Evolutionary conservation across 2,329 filamentous ascomycete genomes (phyloP).

Genomic region (Colletotrichum sp.): DNA sequence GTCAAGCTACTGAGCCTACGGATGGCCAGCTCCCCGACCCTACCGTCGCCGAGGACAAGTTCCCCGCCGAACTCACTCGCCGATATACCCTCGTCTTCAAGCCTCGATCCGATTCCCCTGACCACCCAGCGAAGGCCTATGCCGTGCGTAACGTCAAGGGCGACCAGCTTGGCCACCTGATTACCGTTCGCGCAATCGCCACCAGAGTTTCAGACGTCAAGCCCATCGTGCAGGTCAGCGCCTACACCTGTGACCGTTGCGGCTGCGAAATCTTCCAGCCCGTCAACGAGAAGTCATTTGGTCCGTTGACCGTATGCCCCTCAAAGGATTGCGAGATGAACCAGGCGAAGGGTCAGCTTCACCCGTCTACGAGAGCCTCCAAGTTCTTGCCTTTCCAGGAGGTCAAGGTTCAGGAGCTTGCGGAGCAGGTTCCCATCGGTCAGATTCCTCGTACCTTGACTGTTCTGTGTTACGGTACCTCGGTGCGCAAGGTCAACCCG

Average conservation of each 20-base stretch:
- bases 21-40: conserved; percentile 62
- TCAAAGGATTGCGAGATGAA: conserved; percentile 90
- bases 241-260: conserved; percentile 96
- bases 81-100: conserved; percentile 97
- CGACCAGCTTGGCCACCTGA: conserved; percentile 90
- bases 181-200: conserved; percentile 92
- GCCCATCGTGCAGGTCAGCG: conserved; percentile 95
- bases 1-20: conserved; percentile 49
- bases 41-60: conserved; percentile 73
- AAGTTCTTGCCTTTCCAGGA: conserved; percentile 99
- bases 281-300: conserved; percentile 87
- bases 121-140: conserved; percentile 68
- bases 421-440: conserved; percentile 97
- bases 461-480: conserved; percentile 84
- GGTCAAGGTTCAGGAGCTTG: conserved; percentile 98
- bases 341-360: conserved; percentile 91
- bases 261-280: conserved; percentile 98
- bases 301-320: conserved; percentile 84
- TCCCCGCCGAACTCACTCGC: conserved; percentile 89
- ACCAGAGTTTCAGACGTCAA: conserved; percentile 98
- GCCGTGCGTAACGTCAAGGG: conserved; percentile 94
- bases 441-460: conserved; percentile 95
- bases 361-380: conserved; percentile 92
- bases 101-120: conserved; percentile 76
- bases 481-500: conserved; percentile 87